Evolutionary conservation across 805 yeast species (phyloP).

Genomic region (Candida silvatica): DNA sequence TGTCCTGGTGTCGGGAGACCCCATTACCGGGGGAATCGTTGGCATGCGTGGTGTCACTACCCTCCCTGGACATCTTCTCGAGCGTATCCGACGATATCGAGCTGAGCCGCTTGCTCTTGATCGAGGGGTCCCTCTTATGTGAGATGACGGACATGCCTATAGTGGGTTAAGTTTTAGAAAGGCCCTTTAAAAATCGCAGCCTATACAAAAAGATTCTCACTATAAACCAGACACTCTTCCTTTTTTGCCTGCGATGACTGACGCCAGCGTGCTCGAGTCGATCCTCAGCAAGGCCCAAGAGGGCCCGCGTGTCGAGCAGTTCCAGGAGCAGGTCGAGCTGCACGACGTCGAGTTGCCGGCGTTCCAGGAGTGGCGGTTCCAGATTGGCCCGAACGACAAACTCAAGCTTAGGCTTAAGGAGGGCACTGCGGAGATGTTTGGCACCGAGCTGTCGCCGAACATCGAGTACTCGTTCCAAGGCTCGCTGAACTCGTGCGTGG

Average conservation of each 20-base stretch:
- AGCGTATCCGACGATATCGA: conserved; percentile 3
- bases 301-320: conserved; percentile 2
- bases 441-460: conserved; percentile 81
- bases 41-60: too few relatives aligned
- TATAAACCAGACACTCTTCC: background rate
- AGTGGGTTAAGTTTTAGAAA: too few relatives aligned
- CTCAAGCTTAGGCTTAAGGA: conserved; percentile 41
- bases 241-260: background rate
- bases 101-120: conserved; percentile 1
- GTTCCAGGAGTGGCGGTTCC: conserved; percentile 68
- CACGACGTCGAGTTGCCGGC: conserved; percentile 16
- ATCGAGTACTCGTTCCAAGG: conserved; percentile 51
- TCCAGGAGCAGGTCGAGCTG: conserved; percentile 1
- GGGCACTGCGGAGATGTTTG: conserved; percentile 87
- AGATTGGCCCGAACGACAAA: conserved; percentile 39
- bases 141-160: conserved; percentile 8
- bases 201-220: too few relatives aligned
- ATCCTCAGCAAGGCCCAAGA: conserved; percentile 9
- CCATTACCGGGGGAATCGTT: too few relatives aligned
- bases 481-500: conserved; percentile 41
- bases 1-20: too few relatives aligned
- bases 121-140: conserved; percentile 2
- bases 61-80: background rate
- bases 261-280: conserved; percentile 16
- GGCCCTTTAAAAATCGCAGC: too few relatives aligned